These are phyloP conservation scores for Umbelopsis ramanniana DNA, from an alignment of 192 early-diverging fungal genomes.

Conservation along the genomic window DNA sequence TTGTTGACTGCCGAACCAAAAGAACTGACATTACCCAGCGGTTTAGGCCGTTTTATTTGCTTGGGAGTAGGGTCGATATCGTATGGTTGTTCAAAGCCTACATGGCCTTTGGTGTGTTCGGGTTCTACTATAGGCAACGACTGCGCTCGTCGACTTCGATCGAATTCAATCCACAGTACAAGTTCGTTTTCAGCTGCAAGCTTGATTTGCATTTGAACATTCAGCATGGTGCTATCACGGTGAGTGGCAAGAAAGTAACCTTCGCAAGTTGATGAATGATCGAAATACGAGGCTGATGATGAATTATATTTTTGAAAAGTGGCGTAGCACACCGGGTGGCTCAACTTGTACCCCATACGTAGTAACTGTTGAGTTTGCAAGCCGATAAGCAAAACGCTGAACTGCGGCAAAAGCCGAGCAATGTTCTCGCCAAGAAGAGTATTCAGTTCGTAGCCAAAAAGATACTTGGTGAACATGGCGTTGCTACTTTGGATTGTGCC, in stretches of 20 bases:
- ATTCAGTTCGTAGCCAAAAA: slow-evolving; percentile 57
- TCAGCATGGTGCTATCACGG: slow-evolving; percentile 62
- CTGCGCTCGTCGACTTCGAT: slow-evolving; percentile 35
- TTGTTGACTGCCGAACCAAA: slow-evolving; percentile 35
- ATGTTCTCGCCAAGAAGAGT: slow-evolving; percentile 40
- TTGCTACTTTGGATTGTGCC: slow-evolving; percentile 63
- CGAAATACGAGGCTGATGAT: background rate
- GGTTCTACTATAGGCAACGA: background rate
- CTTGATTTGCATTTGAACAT: slow-evolving; percentile 63
- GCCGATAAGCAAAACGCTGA: slow-evolving; percentile 51
- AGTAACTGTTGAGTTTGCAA: slow-evolving; percentile 42
- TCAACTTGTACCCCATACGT: background rate
- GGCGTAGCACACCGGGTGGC: slow-evolving; percentile 1
- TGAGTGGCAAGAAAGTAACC: slow-evolving; percentile 58
- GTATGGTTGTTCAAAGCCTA: background rate
- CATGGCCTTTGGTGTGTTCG: background rate
- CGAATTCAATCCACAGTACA: slow-evolving; percentile 70
- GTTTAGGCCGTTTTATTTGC: background rate
- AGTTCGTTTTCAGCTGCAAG: slow-evolving; percentile 50
- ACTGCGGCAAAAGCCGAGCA: slow-evolving; percentile 61
- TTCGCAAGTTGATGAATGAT: background rate
- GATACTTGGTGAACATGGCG: slow-evolving; percentile 61
- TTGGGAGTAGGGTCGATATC: background rate
- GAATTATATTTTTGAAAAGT: background rate
- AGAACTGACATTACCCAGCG: background rate